Evolutionary conservation across 768 basidiomycete genomes (phyloP).

Genomic region (Tulasnella sp.): DNA sequence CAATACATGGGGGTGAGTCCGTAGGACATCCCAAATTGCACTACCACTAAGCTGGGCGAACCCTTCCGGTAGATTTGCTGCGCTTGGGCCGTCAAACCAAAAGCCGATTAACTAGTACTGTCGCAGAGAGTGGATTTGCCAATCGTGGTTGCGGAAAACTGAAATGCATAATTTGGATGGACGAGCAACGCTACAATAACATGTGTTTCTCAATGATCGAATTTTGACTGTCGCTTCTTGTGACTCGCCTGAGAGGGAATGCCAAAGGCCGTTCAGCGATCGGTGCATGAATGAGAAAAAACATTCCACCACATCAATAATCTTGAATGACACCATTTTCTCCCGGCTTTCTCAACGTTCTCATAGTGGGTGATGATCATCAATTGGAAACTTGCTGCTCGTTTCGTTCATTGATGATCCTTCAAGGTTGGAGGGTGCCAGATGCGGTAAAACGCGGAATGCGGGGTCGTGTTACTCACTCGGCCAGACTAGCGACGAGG

Average conservation of each 20-base stretch:
- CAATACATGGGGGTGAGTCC: neutral
- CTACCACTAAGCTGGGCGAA: neutral
- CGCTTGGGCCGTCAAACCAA: neutral
- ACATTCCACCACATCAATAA: slow-evolving; percentile 63
- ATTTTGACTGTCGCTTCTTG: slow-evolving; percentile 63
- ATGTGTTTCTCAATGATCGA: slow-evolving; percentile 45
- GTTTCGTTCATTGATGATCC: slow-evolving; percentile 93
- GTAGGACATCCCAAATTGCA: neutral
- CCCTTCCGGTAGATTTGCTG: neutral
- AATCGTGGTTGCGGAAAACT: too few species aligned
- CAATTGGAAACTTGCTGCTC: slow-evolving; percentile 89
- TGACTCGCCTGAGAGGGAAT: slow-evolving; percentile 64
- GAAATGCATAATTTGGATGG: neutral
- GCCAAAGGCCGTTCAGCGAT: too few species aligned
- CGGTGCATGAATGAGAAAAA: neutral
- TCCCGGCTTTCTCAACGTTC: slow-evolving; percentile 86
- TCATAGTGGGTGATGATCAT: slow-evolving; percentile 99
- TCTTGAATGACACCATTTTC: slow-evolving; percentile 88
- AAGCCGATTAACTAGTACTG: too few species aligned
- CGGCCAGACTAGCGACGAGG: slow-evolving; percentile 82
- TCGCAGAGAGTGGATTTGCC: too few species aligned
- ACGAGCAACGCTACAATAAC: slow-evolving; percentile 42
- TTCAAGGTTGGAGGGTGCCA: slow-evolving; percentile 34
- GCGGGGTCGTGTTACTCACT: slow-evolving; percentile 50
- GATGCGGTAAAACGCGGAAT: neutral